These are phyloP conservation scores for Hypoxylon fragiforme DNA, from an alignment of 495 filamentous ascomycete species.

Conservation along the genomic window DNA sequence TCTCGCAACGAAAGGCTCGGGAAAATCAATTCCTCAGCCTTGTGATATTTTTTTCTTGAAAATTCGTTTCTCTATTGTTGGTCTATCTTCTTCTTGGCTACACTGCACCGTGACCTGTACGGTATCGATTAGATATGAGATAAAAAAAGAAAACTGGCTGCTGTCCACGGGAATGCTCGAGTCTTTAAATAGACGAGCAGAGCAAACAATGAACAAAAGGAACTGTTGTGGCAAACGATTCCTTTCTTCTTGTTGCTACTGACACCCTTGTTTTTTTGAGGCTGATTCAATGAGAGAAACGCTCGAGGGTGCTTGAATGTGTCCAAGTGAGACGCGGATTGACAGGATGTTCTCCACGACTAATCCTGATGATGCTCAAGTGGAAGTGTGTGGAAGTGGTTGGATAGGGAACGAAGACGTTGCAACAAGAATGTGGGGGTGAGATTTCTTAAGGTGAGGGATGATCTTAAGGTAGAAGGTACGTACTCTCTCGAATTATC, in stretches of 20 bases:
- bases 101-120: slow-evolving; percentile 39
- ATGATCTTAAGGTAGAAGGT: slow-evolving; percentile 4
- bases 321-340: slow-evolving; percentile 9
- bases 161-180: slow-evolving; percentile 25
- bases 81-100: slow-evolving; percentile 38
- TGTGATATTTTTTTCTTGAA: slow-evolving; percentile 17
- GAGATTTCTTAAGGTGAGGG: slow-evolving; percentile 2
- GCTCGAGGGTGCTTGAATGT: slow-evolving; percentile 12
- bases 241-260: slow-evolving; percentile 22
- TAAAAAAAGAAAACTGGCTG: background rate
- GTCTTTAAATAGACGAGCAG: slow-evolving; percentile 28
- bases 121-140: slow-evolving; percentile 21
- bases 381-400: slow-evolving; percentile 21
- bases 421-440: slow-evolving; percentile 1
- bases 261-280: slow-evolving; percentile 10
- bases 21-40: slow-evolving; percentile 20
- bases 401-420: background rate
- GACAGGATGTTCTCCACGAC: no score
- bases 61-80: slow-evolving; percentile 38
- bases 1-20: slow-evolving; percentile 36
- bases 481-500: slow-evolving; percentile 33
- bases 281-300: slow-evolving; percentile 21
- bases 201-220: slow-evolving; percentile 35
- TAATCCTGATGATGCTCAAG: slow-evolving; percentile 26
- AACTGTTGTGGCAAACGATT: slow-evolving; percentile 9